These are phyloP conservation scores for Heliocybe sulcata DNA, from an alignment of 1,284 basidiomycete genomes.

Conservation along the genomic window DNA sequence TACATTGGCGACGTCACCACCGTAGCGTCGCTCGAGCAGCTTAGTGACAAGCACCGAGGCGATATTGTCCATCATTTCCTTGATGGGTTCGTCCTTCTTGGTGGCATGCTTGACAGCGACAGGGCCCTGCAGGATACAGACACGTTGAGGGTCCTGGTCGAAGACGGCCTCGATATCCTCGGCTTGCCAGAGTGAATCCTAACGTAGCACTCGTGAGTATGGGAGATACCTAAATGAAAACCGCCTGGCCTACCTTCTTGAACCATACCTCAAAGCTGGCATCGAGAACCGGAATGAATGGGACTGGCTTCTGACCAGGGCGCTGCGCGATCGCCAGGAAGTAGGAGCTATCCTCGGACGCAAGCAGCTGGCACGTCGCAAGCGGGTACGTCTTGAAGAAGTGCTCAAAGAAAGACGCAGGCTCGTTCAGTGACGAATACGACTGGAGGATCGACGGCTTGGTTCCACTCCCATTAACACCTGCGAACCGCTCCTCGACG, in stretches of 20 bases:
- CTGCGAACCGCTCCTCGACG: constrained; percentile 96
- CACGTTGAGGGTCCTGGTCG: constrained; percentile 96
- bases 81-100: constrained; percentile 90
- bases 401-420: constrained; percentile 65
- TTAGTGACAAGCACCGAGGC: constrained; percentile 73
- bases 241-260: constrained; percentile 71
- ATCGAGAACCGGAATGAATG: constrained; percentile 98
- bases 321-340: constrained; percentile 95
- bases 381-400: constrained; percentile 87
- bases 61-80: constrained; percentile 86
- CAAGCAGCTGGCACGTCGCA: constrained; percentile 81
- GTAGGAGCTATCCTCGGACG: constrained; percentile 93
- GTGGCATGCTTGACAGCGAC: constrained; percentile 87
- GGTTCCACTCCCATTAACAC: constrained; percentile 68
- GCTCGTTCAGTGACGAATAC: constrained; percentile 81
- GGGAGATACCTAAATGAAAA: constrained; percentile 4
- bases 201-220: constrained; percentile 9
- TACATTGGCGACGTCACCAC: constrained; percentile 70
- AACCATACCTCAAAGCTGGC: constrained; percentile 95
- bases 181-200: constrained; percentile 97
- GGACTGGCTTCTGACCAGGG: constrained; percentile 96
- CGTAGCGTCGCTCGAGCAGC: constrained; percentile 80
- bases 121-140: constrained; percentile 96
- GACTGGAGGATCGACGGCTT: constrained; percentile 91
- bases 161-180: constrained; percentile 99